Evolutionary conservation across 495 filamentous ascomycete genomes (phyloP).

Genomic region (Opeltia flavorubescens): DNA sequence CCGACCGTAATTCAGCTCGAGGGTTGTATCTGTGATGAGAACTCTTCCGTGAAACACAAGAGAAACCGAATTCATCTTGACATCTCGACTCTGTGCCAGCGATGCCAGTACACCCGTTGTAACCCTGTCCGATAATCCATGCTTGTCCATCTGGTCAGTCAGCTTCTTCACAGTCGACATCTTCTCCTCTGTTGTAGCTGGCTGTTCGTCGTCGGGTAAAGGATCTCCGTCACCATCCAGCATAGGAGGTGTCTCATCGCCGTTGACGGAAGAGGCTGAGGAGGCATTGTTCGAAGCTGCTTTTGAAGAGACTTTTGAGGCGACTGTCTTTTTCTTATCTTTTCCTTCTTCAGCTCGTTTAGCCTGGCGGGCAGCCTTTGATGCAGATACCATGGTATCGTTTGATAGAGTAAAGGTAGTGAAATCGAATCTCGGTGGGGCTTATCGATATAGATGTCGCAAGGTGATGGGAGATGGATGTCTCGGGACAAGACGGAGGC

Average conservation of each 20-base stretch:
- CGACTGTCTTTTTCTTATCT: slow-evolving; percentile 57
- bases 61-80: slow-evolving; percentile 88
- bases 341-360: slow-evolving; percentile 72
- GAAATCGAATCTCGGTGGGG: background rate
- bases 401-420: background rate
- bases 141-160: slow-evolving; percentile 80
- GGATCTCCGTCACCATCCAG: slow-evolving; percentile 46
- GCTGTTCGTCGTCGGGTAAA: slow-evolving; percentile 42
- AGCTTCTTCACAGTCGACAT: slow-evolving; percentile 71
- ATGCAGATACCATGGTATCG: slow-evolving; percentile 74
- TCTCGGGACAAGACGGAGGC: background rate
- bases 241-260: slow-evolving; percentile 49
- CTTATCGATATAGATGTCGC: too few relatives aligned
- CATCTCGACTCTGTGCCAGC: slow-evolving; percentile 67
- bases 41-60: slow-evolving; percentile 97
- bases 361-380: slow-evolving; percentile 93
- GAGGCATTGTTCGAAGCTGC: slow-evolving; percentile 49
- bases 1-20: slow-evolving; percentile 86
- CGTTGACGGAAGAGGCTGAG: slow-evolving; percentile 51
- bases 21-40: slow-evolving; percentile 78
- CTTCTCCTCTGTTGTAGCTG: slow-evolving; percentile 56
- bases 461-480: background rate
- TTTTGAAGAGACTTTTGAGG: slow-evolving; percentile 53
- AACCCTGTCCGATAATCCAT: slow-evolving; percentile 92
- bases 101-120: slow-evolving; percentile 95